Conservation (phyloP, 371 early-diverging fungal genomes). For the Smittium culicis region DNA sequence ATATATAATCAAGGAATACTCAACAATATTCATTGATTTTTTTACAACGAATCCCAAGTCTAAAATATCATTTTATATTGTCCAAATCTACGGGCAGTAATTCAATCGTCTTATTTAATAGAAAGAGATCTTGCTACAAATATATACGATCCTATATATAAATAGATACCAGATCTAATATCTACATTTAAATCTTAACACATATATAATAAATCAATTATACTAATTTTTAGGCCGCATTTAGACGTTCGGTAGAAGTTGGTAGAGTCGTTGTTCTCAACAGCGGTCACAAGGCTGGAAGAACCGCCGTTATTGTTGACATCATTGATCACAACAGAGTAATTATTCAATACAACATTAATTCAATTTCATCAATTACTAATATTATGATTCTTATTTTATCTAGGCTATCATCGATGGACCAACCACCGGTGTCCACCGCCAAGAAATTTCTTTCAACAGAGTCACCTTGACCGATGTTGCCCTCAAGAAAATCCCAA, state of each 20-base stretch:
- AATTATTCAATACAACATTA: constrained; percentile 29
- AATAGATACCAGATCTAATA: not conserved
- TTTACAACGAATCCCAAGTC: too few species aligned
- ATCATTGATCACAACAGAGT: constrained; percentile 93
- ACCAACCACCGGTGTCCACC: constrained; percentile 86
- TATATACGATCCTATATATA: not conserved
- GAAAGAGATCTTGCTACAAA: not conserved
- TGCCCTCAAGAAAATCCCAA: constrained; percentile 70
- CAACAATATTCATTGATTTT: too few species aligned
- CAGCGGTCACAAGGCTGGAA: constrained; percentile 85
- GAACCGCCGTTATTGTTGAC: constrained; percentile 95
- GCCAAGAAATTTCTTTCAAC: constrained; percentile 74
- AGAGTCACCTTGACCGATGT: constrained; percentile 78
- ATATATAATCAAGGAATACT: too few species aligned
- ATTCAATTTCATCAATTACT: not conserved
- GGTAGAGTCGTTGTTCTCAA: constrained; percentile 94
- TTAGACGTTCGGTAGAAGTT: constrained; percentile 90
- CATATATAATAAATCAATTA: not conserved
- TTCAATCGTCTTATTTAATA: not conserved
- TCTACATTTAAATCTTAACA: not conserved
- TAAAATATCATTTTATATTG: not conserved
- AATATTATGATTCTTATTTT: constrained; percentile 22
- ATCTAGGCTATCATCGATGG: constrained; percentile 81
- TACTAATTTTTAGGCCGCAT: constrained; percentile 33
- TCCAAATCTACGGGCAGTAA: not conserved